Evolutionary conservation across 1,284 basidiomycete species (phyloP).

Genomic region (Clitocybe nebularis): DNA sequence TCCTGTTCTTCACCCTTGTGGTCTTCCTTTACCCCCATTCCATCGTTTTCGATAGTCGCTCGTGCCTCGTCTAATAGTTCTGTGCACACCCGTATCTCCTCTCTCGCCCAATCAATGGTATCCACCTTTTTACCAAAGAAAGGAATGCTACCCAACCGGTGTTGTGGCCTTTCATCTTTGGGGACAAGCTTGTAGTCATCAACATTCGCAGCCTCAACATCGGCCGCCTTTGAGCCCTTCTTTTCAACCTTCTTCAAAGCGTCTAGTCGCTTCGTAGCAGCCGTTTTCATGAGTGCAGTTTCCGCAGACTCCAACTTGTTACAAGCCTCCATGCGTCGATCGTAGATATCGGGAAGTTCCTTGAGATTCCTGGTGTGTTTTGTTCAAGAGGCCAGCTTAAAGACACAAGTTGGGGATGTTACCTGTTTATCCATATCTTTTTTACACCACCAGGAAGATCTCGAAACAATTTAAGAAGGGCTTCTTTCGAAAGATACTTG

Average conservation of each 20-base stretch:
- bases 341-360: conserved; percentile 79
- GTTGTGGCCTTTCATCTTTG: conserved; percentile 70
- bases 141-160: conserved; percentile 60
- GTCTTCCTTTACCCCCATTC: conserved; percentile 14
- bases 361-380: conserved; percentile 70
- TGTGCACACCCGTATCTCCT: conserved; percentile 58
- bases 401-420: too few species aligned
- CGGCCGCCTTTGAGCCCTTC: conserved; percentile 11
- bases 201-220: conserved; percentile 12
- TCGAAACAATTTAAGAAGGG: conserved; percentile 66
- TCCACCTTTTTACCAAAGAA: conserved; percentile 85
- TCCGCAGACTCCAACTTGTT: conserved; percentile 85
- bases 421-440: conserved; percentile 87
- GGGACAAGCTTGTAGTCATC: conserved; percentile 44
- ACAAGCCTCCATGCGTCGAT: conserved; percentile 73
- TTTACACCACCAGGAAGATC: conserved; percentile 82
- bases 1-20: conserved; percentile 16
- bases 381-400: too few species aligned
- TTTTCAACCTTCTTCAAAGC: conserved; percentile 29
- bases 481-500: conserved; percentile 64
- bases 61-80: conserved; percentile 49
- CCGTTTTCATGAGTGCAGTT: conserved; percentile 69
- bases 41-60: conserved; percentile 17
- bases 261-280: conserved; percentile 61
- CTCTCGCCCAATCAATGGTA: conserved; percentile 85